phyloP scores from a whole-genome alignment of 2,329 filamentous ascomycete genomes.

The Monosporascus sp. region DNA sequence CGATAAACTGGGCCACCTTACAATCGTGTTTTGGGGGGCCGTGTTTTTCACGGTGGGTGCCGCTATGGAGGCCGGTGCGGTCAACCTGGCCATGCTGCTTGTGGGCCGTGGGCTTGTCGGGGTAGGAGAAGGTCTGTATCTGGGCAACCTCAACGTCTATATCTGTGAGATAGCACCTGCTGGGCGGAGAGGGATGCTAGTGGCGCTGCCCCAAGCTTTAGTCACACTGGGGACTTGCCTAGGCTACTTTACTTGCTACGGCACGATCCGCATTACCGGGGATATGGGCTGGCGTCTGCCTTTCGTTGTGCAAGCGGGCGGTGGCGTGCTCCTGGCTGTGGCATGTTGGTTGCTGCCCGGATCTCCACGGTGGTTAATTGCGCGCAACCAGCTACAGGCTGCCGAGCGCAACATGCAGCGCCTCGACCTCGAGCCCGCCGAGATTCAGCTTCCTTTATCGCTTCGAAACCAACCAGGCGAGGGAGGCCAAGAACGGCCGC shows the following conservation, averaged over 20 bases:
- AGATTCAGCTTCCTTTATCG: no score
- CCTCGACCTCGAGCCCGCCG: no score
- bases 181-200: conserved; percentile 39
- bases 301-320: conserved; percentile 38
- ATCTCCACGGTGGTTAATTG: conserved; percentile 47
- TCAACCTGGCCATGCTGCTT: conserved; percentile 44
- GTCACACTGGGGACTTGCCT: conserved; percentile 41
- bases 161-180: conserved; percentile 54
- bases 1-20: no score
- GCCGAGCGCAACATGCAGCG: no score
- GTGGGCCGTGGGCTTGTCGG: conserved; percentile 47
- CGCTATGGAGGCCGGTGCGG: conserved; percentile 41
- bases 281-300: conserved; percentile 50
- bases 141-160: conserved; percentile 48
- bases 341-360: conserved; percentile 38
- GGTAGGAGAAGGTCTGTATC: conserved; percentile 49
- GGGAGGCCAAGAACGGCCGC: conserved; percentile 19
- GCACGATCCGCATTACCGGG: conserved; percentile 37
- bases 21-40: conserved; percentile 38
- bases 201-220: conserved; percentile 45
- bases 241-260: conserved; percentile 55
- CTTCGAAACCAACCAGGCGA: no score
- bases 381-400: no score
- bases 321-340: conserved; percentile 32
- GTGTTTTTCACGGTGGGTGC: conserved; percentile 45